Base-by-base conservation (phyloP, 2,329 filamentous ascomycete species). In the Reticulascus tulasneorum region DNA sequence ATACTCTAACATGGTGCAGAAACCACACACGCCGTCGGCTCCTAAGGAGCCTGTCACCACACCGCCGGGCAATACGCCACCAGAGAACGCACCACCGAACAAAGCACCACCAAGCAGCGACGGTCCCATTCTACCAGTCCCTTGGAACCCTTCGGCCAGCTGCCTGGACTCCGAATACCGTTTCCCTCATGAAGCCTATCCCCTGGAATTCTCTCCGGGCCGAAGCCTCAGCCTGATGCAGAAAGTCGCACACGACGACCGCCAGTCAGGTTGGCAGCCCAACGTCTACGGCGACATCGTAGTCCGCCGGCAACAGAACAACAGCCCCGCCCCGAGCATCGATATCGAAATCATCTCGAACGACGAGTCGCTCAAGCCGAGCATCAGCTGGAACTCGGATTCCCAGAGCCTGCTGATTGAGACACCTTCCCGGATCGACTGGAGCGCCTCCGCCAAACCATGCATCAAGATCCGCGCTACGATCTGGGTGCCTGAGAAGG, bases 391-490 rank as follows among this genome's bases (percentile, higher is more conserved):
- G 23, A 50, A 67, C 33, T 45, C 54, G 11, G 45, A 52, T 1
- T 23, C 42, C 1, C 71, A 75, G 44, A 20, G 24, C 4, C 53
- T 75, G 37, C 44, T 51, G 12, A 43, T 77, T 17, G 52, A 44
- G 9, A 61, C 66, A 3, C 71, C 71, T 1, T 48, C 48, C 21
- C 47, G 38, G 9, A 35, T 66, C 29, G 46, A 53, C 2, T 60
- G 58, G 48, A 32, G 44, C 11, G 33, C 47, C 3, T 21, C 43
- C 10, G 36, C 46, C 2, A 43, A 50, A 7, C 68, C 71, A 2
- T 77, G 74, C 46, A 55, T 77, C 15, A 63, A 67, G 40, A 56
- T 77, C 38, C 62, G 61, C 9, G 55, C 60, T 12, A 76, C 69
- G 4, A 49, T 73, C 26, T 71, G 62, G 58, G 60, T 70, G 0